Percentiles rank a stretch among this genome's conserved stretches.
phyloP scores from a whole-genome alignment of 768 basidiomycete genomes.

The Termitomyces sp. region DNA sequence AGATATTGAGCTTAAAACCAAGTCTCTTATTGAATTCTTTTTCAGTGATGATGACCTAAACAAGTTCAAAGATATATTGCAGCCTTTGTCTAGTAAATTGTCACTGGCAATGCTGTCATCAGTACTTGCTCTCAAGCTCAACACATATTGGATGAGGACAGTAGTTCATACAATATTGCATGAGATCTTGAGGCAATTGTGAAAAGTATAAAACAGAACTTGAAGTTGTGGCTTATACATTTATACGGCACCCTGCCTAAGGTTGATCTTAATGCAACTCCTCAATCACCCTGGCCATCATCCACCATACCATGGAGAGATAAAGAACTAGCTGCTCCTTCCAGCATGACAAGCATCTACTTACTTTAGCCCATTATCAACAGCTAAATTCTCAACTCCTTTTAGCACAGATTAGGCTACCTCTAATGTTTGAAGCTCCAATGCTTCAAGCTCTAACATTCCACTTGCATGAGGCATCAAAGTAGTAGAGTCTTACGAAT shows the following conservation, averaged over 20 bases:
- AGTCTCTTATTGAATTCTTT: slow-evolving; percentile 27
- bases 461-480: slow-evolving; percentile 30
- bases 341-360: slow-evolving; percentile 37
- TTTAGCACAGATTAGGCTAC: slow-evolving; percentile 22
- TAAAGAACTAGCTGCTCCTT: slow-evolving; percentile 20
- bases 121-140: slow-evolving; percentile 25
- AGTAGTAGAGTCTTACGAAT: slow-evolving; percentile 40
- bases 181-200: slow-evolving; percentile 68
- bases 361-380: slow-evolving; percentile 49
- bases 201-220: slow-evolving; percentile 70
- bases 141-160: slow-evolving; percentile 29
- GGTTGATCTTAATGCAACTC: slow-evolving; percentile 25
- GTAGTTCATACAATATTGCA: slow-evolving; percentile 53
- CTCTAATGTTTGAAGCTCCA: slow-evolving; percentile 10
- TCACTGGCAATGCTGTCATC: slow-evolving; percentile 24
- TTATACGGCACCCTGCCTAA: slow-evolving; percentile 50
- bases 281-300: slow-evolving; percentile 19
- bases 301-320: slow-evolving; percentile 17
- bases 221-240: slow-evolving; percentile 72
- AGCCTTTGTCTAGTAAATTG: slow-evolving; percentile 33
- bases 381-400: slow-evolving; percentile 19
- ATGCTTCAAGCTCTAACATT: slow-evolving; percentile 17
- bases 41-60: slow-evolving; percentile 25
- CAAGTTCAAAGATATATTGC: slow-evolving; percentile 32
- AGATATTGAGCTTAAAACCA: slow-evolving; percentile 30